Evolutionary conservation across 116 monocot species (phyloP), one percentile per base, ranked within the genome.

Genomic region (Cymodocea nodosa): DNA sequence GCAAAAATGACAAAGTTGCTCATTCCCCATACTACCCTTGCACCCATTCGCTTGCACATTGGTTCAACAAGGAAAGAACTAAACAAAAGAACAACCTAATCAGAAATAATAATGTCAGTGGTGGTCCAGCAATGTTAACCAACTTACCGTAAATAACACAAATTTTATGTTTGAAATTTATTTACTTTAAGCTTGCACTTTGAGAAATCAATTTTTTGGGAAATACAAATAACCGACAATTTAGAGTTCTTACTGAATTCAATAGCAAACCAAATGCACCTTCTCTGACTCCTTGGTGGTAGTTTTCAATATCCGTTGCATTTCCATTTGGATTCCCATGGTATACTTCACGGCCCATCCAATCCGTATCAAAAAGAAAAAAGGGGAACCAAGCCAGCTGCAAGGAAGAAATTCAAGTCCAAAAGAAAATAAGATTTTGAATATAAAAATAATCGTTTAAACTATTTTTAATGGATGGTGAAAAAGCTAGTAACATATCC

Each of bases 311-410:
- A 63, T 91, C 73, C 59, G 53, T 56, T 22, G 67, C 16, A 52
- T 71, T 54, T 2, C 88, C 97, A 37, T 78, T 88, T 52, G 97
- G 97, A 77, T 97, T 68, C 50, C 97, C 97, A 73, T 84, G 97
- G 66, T 85, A 97, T 19, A 97, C 91, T 88, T 91, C 97, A 52
- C 97, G 91, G 1, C 97, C 97, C 97, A 98, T 98, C 97, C 97
- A 98, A 69, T 98, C 97, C 34, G 91, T 98, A 70, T 91, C 97
- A 72, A 91, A 98, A 65, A 98, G 90, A 70, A 97, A 97, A 64
- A 97, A 97, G 14, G 97, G 91, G 68, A 97, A 97, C 97, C 97
- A 97, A 64, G 97, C 92, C n/a, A 84, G 59, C 97, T 97, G 85
- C 49, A 58, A 16, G 12, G 24, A 44, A 6, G n/a, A 53, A 64